Evolutionary conservation across 2,329 filamentous ascomycete species (phyloP).

Genomic region (Aureobasidium sp.): DNA sequence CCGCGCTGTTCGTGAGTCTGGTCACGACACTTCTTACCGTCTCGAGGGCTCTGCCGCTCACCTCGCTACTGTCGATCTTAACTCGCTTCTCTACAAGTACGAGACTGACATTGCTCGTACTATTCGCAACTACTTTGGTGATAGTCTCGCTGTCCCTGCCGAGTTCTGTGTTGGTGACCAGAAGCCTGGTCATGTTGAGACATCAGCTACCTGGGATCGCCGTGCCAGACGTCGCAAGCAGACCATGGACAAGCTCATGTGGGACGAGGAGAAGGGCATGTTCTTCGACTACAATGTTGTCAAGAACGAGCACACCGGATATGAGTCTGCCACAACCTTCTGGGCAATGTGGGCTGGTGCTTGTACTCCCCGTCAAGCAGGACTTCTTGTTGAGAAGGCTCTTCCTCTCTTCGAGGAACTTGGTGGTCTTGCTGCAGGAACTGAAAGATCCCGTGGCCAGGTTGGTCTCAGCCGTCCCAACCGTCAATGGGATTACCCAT

Average conservation of each 20-base stretch:
- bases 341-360: constrained; percentile 97
- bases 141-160: constrained; percentile 69
- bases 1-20: constrained; percentile 88
- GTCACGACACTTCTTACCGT: constrained; percentile 92
- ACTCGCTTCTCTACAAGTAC: constrained; percentile 93
- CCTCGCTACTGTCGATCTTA: constrained; percentile 87
- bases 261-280: constrained; percentile 88
- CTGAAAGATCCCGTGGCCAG: constrained; percentile 74
- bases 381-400: constrained; percentile 67
- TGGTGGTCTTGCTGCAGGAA: constrained; percentile 82
- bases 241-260: constrained; percentile 85
- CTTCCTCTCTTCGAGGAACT: constrained; percentile 81
- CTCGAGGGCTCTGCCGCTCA: constrained; percentile 81
- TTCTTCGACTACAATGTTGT: constrained; percentile 95
- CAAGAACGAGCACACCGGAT: constrained; percentile 68
- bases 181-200: constrained; percentile 61
- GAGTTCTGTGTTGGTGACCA: constrained; percentile 67
- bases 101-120: constrained; percentile 85
- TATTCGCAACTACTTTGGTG: constrained; percentile 76
- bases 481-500: constrained; percentile 97
- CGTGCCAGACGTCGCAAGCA: constrained; percentile 75
- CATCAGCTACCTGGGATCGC: constrained; percentile 83
- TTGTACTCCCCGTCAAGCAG: constrained; percentile 77
- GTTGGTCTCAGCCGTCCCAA: constrained; percentile 79
- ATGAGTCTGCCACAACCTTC: constrained; percentile 89